A percentile compares a stretch with the other conserved stretches of the same genome.
Conservation (phyloP, 2,329 filamentous ascomycete genomes). For the Dryadomyces quercivorus region DNA sequence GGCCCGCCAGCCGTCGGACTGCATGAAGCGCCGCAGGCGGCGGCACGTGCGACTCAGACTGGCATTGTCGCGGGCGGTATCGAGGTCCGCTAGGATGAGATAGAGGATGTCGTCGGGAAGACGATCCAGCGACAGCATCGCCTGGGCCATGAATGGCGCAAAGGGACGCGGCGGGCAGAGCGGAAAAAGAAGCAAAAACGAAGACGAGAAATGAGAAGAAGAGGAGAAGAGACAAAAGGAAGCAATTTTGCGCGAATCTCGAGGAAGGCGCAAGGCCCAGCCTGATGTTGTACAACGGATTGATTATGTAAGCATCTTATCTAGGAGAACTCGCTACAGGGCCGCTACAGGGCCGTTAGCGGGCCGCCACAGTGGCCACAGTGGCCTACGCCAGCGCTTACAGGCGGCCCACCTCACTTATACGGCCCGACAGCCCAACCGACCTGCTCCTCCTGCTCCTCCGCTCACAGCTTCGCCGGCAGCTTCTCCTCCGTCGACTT, state of each 20-base stretch:
- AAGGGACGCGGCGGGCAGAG: not conserved
- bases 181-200: too few species aligned
- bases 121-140: slow-evolving; percentile 19
- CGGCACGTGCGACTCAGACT: slow-evolving; percentile 27
- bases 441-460: not conserved
- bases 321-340: too few species aligned
- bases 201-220: not conserved
- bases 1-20: slow-evolving; percentile 32
- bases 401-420: too few species aligned
- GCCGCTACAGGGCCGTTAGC: too few species aligned
- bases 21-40: slow-evolving; percentile 25
- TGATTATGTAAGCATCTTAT: not conserved
- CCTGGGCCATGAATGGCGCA: not conserved
- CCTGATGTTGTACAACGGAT: not conserved
- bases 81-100: slow-evolving; percentile 32
- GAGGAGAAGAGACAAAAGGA: not conserved
- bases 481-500: slow-evolving; percentile 1
- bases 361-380: too few species aligned
- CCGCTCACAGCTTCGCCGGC: not conserved
- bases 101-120: slow-evolving; percentile 39
- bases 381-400: too few species aligned
- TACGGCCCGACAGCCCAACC: too few species aligned
- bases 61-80: slow-evolving; percentile 35
- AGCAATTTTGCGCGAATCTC: too few species aligned
- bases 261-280: not conserved